Base-by-base conservation (phyloP, 345 rosid species). In the Erodium maritimum region DNA sequence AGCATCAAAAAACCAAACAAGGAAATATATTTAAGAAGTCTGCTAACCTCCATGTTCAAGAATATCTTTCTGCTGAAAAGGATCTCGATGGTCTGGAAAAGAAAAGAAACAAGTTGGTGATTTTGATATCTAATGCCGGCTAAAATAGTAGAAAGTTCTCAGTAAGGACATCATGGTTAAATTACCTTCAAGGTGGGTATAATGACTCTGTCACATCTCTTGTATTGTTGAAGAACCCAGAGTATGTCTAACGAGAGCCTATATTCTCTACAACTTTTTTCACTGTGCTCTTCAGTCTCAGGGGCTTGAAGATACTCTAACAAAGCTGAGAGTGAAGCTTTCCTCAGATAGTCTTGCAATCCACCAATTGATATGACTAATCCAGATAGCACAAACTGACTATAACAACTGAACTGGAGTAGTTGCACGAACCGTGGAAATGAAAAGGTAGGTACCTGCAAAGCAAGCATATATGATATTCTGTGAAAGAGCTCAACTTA, bases 321-420 rank as follows among this genome's bases (percentile, higher is more conserved):
- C 61, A 89, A 74, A 23, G 95, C 89, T 11, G 77, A 72, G 59
- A 82, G 59, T 1, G 99, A 83, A 55, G 79, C 81, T 67, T 83
- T 79, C 67, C 82, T 71, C 68, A 89, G 79, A 33, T 91, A 89
- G 33, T 89, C 86, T 89, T 89, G 96, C 78, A 93, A 73, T 21
- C 96, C 99, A 61, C 99, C 99, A 61, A 76, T 71, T 23, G 99
- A 80, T 56, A 89, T 79, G 52, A 89, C 95, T 74, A 93, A 78
- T 23, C 99, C 99, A 56, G 89, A 88, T 63, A 87, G 66, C 52
- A 87, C 73, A 56, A 61, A 55, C 73, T 62, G 83, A 74, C 99
- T 87, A 63, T 84, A 89, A 57, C 90, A 83, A 71, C 68, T 67
- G 69, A 78, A 65, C 67, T 69, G 61, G 60, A 93, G 79, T 59